Evolutionary conservation across 495 filamentous ascomycete species (phyloP), one percentile per base, ranked within the genome.

Genomic region (Aspergillus avenaceus): DNA sequence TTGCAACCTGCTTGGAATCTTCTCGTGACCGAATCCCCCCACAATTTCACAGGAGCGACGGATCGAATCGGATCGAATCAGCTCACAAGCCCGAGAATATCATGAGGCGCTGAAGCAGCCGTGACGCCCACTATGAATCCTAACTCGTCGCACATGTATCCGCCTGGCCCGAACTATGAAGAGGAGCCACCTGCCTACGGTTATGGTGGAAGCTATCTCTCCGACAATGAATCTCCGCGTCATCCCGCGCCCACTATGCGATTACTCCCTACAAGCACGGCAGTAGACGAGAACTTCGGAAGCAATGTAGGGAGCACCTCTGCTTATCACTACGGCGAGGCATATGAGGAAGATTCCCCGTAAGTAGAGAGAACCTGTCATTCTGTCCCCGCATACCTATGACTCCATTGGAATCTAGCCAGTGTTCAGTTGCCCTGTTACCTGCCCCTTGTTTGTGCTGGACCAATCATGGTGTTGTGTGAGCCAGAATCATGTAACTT

Each of bases 231-330:
- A 12, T 65, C 67, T 11, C 62, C 63, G 43, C 62, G 63, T 24
- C 63, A 56, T 5, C 59, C 61, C 65, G 79, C 75, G 31, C 65
- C 78, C 13, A 80, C 82, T 0, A 83, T 85, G 82, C 77, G 83
- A 13, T 63, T 86, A 58, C 59, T 86, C 47, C 80, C 80, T 5
- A 73, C 74, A n/a, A 73, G 66, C 23, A 71, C 79, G 25, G 73
- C 78, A 8, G 55, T 59, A 16, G 60, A 68, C 45, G 45, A 41
- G 6, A 63, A 71, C 18, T 9, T 59, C 43, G 51, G 51, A 36
- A 52, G 51, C 28, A 62, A 61, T 32, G 26, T 55, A 7, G 56
- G 53, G 19, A 13, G 18, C 11, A 48, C 47, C 14, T 54, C 55
- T 19, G 37, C 50, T 9, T 59, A 59, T 42, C 55, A 53, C 19